phyloP scores from a whole-genome alignment of 495 filamentous ascomycete genomes.

The Penicillium atrosanguineum region DNA sequence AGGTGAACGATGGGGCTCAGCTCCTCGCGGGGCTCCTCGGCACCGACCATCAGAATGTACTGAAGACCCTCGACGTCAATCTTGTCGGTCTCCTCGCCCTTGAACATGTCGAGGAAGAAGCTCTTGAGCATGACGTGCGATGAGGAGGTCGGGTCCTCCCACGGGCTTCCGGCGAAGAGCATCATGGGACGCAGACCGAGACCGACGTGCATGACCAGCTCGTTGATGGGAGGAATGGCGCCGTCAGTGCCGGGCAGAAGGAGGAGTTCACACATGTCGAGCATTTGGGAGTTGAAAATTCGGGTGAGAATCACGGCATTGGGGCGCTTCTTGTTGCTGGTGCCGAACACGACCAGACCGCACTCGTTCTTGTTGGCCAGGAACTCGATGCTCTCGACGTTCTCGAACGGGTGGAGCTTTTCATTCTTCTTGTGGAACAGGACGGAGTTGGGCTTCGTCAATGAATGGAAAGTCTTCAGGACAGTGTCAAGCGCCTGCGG shows the following conservation, averaged over 20 bases:
- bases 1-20: constrained; percentile 72
- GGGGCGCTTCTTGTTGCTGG: constrained; percentile 87
- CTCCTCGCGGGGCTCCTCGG: constrained; percentile 65
- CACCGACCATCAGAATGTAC: constrained; percentile 78
- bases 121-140: constrained; percentile 81
- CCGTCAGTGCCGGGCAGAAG: constrained; percentile 66
- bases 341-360: constrained; percentile 73
- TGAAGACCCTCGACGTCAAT: constrained; percentile 94
- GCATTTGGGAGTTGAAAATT: constrained; percentile 76
- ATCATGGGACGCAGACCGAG: constrained; percentile 75
- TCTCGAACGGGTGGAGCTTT: constrained; percentile 87
- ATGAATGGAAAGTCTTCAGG: constrained; percentile 73
- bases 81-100: constrained; percentile 66
- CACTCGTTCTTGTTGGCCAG: constrained; percentile 94
- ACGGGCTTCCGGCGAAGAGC: constrained; percentile 78
- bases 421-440: constrained; percentile 95
- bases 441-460: constrained; percentile 74
- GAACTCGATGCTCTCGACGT: constrained; percentile 81
- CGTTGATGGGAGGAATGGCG: constrained; percentile 74
- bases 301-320: constrained; percentile 82
- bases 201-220: constrained; percentile 74
- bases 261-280: constrained; percentile 90
- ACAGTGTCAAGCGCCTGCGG: constrained; percentile 75
- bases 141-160: constrained; percentile 71
- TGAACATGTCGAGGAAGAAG: constrained; percentile 87